These are phyloP conservation scores for Phylloboletellus chloephorus DNA, from an alignment of 1,284 basidiomycete genomes.

Conservation along the genomic window DNA sequence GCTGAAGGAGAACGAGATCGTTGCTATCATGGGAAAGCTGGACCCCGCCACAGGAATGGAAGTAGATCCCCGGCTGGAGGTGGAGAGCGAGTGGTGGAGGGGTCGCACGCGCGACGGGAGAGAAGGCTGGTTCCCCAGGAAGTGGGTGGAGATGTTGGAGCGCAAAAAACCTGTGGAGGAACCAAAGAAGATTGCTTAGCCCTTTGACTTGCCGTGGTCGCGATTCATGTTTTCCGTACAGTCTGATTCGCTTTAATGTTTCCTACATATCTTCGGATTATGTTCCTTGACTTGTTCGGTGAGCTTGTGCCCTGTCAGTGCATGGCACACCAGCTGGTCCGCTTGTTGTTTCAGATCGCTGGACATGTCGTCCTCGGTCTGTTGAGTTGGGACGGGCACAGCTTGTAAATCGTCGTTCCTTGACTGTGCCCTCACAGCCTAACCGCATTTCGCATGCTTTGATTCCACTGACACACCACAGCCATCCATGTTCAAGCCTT, in stretches of 20 bases:
- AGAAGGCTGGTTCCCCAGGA: constrained; percentile 95
- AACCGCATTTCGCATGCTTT: no score
- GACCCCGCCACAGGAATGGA: constrained; percentile 67
- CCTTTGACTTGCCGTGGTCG: not conserved
- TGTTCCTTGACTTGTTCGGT: no score
- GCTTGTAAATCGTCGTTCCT: no score
- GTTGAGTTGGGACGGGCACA: no score
- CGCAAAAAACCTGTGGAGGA: constrained; percentile 33
- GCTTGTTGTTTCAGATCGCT: no score
- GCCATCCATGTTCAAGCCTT: constrained; percentile 9
- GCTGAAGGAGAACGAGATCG: constrained; percentile 88
- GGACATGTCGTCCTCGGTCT: no score
- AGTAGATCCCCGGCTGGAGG: constrained; percentile 66
- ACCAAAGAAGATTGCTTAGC: constrained; percentile 40
- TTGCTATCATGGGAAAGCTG: constrained; percentile 85
- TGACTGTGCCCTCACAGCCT: no score
- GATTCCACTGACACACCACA: not conserved
- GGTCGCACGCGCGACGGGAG: constrained; percentile 91
- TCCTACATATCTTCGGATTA: no score
- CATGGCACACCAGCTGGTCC: no score
- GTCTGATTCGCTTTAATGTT: no score
- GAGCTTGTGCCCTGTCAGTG: no score
- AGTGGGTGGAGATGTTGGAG: constrained; percentile 77
- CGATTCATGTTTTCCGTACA: not conserved
- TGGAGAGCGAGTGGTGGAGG: constrained; percentile 92